These are phyloP conservation scores for Microsporum canis DNA, from an alignment of 2,329 filamentous ascomycete genomes.

Conservation along the genomic window DNA sequence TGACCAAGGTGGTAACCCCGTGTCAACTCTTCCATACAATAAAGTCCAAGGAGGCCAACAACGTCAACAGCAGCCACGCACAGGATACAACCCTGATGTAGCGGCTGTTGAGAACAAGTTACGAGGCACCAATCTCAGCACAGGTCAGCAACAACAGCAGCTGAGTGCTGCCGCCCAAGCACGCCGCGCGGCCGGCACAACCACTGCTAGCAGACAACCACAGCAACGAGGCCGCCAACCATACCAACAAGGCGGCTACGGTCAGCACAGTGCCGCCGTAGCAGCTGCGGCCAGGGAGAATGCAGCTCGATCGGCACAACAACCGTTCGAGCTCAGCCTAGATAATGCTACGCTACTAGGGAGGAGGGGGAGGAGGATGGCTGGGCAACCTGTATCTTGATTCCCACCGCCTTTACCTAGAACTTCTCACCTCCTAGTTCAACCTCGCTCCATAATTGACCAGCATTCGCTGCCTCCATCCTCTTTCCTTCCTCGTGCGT, in stretches of 20 bases:
- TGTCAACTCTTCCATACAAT: slow-evolving; percentile 35
- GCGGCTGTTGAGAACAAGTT: slow-evolving; percentile 76
- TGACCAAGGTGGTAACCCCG: slow-evolving; percentile 26
- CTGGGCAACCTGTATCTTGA: slow-evolving; percentile 7
- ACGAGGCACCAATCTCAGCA: slow-evolving; percentile 64
- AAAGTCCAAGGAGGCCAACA: background rate
- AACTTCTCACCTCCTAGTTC: background rate
- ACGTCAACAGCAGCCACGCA: slow-evolving; percentile 53
- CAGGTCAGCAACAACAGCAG: slow-evolving; percentile 21
- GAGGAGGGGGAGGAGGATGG: slow-evolving; percentile 39
- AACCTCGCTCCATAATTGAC: too few species aligned
- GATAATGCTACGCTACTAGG: slow-evolving; percentile 84
- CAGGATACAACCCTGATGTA: slow-evolving; percentile 48
- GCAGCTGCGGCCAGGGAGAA: slow-evolving; percentile 74
- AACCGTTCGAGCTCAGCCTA: slow-evolving; percentile 81
- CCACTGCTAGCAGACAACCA: slow-evolving; percentile 33
- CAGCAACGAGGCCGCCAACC: slow-evolving; percentile 39
- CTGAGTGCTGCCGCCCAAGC: slow-evolving; percentile 51
- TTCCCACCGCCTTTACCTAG: background rate
- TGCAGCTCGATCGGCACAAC: slow-evolving; percentile 61
- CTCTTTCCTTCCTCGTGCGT: background rate
- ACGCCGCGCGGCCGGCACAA: slow-evolving; percentile 40
- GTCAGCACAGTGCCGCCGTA: slow-evolving; percentile 75
- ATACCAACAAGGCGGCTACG: slow-evolving; percentile 55
- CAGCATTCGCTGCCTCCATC: background rate